Evolutionary conservation across 805 yeast species (phyloP).

Genomic region (Ogataea saltuana): DNA sequence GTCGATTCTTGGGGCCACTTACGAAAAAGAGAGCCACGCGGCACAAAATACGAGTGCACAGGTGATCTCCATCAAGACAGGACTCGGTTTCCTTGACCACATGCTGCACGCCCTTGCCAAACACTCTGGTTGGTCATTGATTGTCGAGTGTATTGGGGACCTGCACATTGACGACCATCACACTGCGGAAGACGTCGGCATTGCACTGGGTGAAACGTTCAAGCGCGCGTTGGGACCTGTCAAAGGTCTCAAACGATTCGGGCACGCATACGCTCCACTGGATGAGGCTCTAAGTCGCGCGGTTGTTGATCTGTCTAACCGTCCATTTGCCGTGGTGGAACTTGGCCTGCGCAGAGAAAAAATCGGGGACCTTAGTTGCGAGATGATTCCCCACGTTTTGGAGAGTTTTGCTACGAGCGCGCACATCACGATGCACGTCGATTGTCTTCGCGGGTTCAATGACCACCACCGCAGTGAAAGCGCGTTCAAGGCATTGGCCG

Average conservation of each 20-base stretch:
- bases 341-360: slow-evolving; percentile 89
- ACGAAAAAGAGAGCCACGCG: slow-evolving; percentile 48
- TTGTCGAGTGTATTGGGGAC: slow-evolving; percentile 91
- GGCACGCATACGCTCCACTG: slow-evolving; percentile 89
- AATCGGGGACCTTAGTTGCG: slow-evolving; percentile 88
- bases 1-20: slow-evolving; percentile 47
- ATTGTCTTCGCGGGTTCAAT: slow-evolving; percentile 87
- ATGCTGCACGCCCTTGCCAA: slow-evolving; percentile 97
- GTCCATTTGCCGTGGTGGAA: slow-evolving; percentile 90
- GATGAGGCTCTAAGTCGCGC: slow-evolving; percentile 96
- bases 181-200: slow-evolving; percentile 93
- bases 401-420: slow-evolving; percentile 95
- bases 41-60: slow-evolving; percentile 71
- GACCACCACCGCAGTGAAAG: slow-evolving; percentile 96
- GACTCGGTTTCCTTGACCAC: slow-evolving; percentile 94
- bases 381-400: slow-evolving; percentile 97
- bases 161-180: slow-evolving; percentile 97
- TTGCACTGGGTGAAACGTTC: slow-evolving; percentile 88
- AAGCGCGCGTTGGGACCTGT: slow-evolving; percentile 87
- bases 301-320: slow-evolving; percentile 90
- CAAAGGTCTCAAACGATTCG: slow-evolving; percentile 90
- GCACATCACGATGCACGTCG: slow-evolving; percentile 88
- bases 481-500: slow-evolving; percentile 94
- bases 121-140: slow-evolving; percentile 93
- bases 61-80: slow-evolving; percentile 78